Conservation (phyloP, 2,329 filamentous ascomycete genomes). For the Aspergillus caelatus region DNA sequence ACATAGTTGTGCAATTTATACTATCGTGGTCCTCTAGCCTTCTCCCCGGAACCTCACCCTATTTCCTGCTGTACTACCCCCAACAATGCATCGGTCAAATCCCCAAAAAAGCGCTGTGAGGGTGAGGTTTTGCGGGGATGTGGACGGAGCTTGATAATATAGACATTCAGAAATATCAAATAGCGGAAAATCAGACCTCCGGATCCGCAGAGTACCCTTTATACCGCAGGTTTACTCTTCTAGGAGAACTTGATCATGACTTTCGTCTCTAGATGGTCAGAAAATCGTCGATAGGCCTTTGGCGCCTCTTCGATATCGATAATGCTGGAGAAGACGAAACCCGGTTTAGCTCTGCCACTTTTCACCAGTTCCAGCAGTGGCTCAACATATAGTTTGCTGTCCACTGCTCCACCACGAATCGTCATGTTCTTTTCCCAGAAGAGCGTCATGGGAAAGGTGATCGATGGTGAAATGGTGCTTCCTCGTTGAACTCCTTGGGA, state of each 20-base stretch:
- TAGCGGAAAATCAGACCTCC: no score
- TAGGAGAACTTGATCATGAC: slow-evolving; percentile 14
- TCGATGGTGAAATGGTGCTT: background rate
- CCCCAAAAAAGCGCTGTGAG: no score
- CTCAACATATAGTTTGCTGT: background rate
- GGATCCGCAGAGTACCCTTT: background rate
- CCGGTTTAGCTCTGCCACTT: slow-evolving; percentile 27
- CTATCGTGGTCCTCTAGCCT: background rate
- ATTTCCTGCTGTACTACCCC: no score
- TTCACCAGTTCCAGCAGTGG: slow-evolving; percentile 21
- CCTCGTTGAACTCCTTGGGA: slow-evolving; percentile 1
- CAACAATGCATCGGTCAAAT: no score
- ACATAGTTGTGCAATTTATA: background rate
- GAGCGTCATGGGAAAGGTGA: background rate
- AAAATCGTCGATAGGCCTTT: slow-evolving; percentile 29
- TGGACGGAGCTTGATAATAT: no score
- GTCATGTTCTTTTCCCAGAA: background rate
- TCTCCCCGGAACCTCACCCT: no score
- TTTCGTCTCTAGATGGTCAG: slow-evolving; percentile 27
- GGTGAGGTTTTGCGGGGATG: no score
- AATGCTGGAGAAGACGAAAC: slow-evolving; percentile 31
- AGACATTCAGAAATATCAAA: no score
- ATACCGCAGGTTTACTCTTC: background rate
- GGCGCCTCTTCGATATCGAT: slow-evolving; percentile 34
- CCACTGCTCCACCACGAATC: background rate